A percentile compares a stretch with the other conserved stretches of the same genome.
phyloP scores from a whole-genome alignment of 495 filamentous ascomycete species.

The Podospora appendiculata region DNA sequence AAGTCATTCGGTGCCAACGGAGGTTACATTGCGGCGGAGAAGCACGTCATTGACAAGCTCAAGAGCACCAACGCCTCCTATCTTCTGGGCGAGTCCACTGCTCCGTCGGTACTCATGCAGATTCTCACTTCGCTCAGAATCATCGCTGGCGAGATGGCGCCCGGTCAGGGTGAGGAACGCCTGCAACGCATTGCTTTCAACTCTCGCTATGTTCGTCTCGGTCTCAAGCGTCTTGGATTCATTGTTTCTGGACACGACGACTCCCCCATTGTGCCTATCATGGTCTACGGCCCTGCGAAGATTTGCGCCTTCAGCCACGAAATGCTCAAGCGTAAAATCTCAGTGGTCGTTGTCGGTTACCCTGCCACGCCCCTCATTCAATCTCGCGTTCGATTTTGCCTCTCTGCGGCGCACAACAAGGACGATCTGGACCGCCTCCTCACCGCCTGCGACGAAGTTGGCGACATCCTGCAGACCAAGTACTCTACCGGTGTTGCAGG shows the following conservation, averaged over 20 bases:
- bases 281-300: conserved; percentile 94
- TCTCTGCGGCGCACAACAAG: conserved; percentile 94
- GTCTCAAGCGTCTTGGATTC: conserved; percentile 92
- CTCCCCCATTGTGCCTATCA: conserved; percentile 88
- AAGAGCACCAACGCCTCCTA: conserved; percentile 77
- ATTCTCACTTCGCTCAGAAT: conserved; percentile 78
- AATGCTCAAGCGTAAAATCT: conserved; percentile 95
- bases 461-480: conserved; percentile 87
- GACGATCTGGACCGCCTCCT: conserved; percentile 92
- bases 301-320: conserved; percentile 97
- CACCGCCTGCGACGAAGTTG: conserved; percentile 84
- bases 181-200: conserved; percentile 97
- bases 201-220: conserved; percentile 91
- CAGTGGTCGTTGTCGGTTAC: conserved; percentile 97
- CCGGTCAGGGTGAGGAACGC: conserved; percentile 92
- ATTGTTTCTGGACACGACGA: conserved; percentile 97
- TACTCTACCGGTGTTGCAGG: conserved; percentile 92
- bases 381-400: conserved; percentile 89
- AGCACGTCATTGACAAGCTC: conserved; percentile 86
- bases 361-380: conserved; percentile 94
- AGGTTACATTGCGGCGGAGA: conserved; percentile 88
- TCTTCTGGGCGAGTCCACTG: conserved; percentile 79
- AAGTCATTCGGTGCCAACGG: conserved; percentile 99
- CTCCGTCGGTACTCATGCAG: conserved; percentile 80
- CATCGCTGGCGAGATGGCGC: conserved; percentile 78